Base-by-base conservation (phyloP, 139 green algal species). In the Chlorella sorokiniana region DNA sequence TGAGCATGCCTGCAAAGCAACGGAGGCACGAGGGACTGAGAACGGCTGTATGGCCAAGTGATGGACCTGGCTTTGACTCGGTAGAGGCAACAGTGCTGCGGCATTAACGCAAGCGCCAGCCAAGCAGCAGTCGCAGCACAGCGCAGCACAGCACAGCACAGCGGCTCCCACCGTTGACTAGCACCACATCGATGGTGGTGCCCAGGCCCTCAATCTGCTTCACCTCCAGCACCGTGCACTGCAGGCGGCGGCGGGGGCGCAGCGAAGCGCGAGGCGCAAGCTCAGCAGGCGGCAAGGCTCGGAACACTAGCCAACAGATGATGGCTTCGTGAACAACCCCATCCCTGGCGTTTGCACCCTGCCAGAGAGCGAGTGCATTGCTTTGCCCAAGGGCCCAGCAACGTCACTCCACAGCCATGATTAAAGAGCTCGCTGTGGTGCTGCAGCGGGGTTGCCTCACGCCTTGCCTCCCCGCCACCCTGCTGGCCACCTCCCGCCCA, bases 181-280 rank as follows among this genome's bases (percentile, higher is more conserved):
- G 91, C 65, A 99, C 95, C 35, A 98, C 95, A 79, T 99, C 97
- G 27, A 99, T 93, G 8, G 97, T 99, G 42, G 96, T 99, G 73
- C 97, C 97, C 81, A 99, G 93, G 1, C 97, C 97, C 91, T 99
- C 97, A 59, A 99, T 94, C 69, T 95, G 93, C 91, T 99, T 99
- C 31, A 99, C 97, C 83, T 92, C 89, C 69, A 92, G 86, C 72
- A 97, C 93, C 4, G 92, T 96, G 83, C 93, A 94, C 81, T 85
- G 80, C 69, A 40, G 18, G 25, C 27, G 41, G 62, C 18, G 18
- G 63, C 9, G 8, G 72, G 27, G 14, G 18, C n/a, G n/a, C 8
- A 37, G 52, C 44, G 29, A 69, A 42, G 63, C 8, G 56, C 7
- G 56, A 42, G 11, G 14, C 10, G 35, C 33, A n/a, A 45, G 63